Evolutionary conservation across 768 basidiomycete species (phyloP), one percentile per base, ranked within the genome.

Genomic region (Termitomyces sp.): DNA sequence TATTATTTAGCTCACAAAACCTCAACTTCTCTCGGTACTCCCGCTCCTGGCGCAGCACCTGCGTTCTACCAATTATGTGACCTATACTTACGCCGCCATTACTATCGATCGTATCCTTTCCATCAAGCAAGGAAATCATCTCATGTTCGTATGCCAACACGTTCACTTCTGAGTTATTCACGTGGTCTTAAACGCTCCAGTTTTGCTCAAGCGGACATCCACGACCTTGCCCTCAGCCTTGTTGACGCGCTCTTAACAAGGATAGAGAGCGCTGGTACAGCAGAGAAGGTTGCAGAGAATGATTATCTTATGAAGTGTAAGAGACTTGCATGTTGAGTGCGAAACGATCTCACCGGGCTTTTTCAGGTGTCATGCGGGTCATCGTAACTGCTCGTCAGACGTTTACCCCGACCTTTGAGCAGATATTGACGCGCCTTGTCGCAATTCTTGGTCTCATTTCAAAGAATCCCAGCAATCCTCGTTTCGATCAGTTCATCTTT

Each of bases 271-370:
- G 90, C 86, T 6, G 82, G 81, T 3, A 90, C 90, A 4, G 87
- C 97, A 0, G 92, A 97, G 71, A 96, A 96, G 76, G 85, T 96
- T 37, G 94, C 96, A 0, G 96, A 98, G 72, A 99, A 99, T 67
- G 96, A 98, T 73, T 91, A 97, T 72, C 77, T 98, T 52, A 99
- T 98, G 95, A 95, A 93, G 79, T 96, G 96, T 96, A 65, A 29
- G 47, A 51, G 87, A 74, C 11, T 5, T 29, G 42, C 15, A n/a
- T 17, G 47, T 56, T 54, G 14, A 29, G 7, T 42, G 52, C 50
- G 4, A 14, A 8, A 15, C n/a, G 15, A 2, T 59, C 51, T 34
- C 59, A 53, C 65, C 29, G 25, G 61, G 45, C 25, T 54, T 49
- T 29, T 12, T n/a, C 57, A 98, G 96, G 93, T 73, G 86, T 86